Evolutionary conservation across 1,139 yeast species (phyloP).

Genomic region (Zygosaccharomyces sapae): DNA sequence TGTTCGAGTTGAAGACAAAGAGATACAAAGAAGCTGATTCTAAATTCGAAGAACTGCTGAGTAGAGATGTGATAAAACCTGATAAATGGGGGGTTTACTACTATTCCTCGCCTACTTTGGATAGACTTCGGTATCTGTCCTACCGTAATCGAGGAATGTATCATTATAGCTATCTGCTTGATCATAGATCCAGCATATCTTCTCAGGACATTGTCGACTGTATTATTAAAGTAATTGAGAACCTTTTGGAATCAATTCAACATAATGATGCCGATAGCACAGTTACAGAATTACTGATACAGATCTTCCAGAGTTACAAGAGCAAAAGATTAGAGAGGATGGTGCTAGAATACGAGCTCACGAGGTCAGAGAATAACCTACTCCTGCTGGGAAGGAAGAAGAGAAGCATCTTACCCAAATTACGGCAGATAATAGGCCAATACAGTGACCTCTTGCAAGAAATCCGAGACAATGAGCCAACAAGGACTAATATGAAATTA

Average conservation of each 20-base stretch:
- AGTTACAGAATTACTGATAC: constrained; percentile 46
- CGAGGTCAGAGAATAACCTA: constrained; percentile 47
- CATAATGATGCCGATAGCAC: constrained; percentile 63
- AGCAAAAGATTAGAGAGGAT: constrained; percentile 53
- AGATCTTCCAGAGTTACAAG: constrained; percentile 48
- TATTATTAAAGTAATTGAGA: constrained; percentile 46
- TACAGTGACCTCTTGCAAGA: constrained; percentile 17
- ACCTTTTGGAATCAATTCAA: constrained; percentile 50
- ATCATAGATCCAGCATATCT: constrained; percentile 19
- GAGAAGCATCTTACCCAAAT: constrained; percentile 28
- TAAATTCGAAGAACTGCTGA: constrained; percentile 60
- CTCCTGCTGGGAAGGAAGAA: constrained; percentile 43
- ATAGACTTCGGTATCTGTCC: constrained; percentile 68
- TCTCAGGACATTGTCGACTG: constrained; percentile 32
- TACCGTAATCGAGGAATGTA: constrained; percentile 79
- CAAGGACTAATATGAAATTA: not conserved
- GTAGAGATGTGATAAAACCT: constrained; percentile 59
- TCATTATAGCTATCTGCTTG: constrained; percentile 49
- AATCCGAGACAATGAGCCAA: constrained; percentile 15
- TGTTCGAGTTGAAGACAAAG: constrained; percentile 52
- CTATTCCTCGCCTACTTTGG: constrained; percentile 63
- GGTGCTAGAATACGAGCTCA: constrained; percentile 59
- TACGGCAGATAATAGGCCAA: constrained; percentile 19
- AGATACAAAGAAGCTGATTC: constrained; percentile 48
- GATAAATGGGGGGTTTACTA: constrained; percentile 45